Percentiles rank a stretch among this genome's conserved stretches.
phyloP scores from a whole-genome alignment of 2,329 filamentous ascomycete species.

The Penicillium thymicola region DNA sequence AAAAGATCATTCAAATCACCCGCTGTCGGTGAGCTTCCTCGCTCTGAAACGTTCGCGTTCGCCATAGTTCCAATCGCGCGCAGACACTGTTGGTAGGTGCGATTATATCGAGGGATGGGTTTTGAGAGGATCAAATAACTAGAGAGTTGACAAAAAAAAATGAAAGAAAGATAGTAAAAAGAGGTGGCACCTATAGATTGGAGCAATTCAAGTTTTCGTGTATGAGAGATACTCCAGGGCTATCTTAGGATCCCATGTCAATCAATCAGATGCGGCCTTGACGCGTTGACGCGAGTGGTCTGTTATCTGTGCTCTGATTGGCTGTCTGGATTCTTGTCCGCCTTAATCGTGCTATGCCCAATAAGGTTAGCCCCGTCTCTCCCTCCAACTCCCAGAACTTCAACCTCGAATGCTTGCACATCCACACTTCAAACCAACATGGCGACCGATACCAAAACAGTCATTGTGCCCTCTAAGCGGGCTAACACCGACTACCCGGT shows the following conservation, averaged over 20 bases:
- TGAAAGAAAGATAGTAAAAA: not conserved
- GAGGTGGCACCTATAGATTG: not conserved
- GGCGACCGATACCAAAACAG: conserved; percentile 40
- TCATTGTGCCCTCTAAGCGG: conserved; percentile 70
- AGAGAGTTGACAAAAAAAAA: not conserved
- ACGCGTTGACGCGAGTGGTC: conserved; percentile 14
- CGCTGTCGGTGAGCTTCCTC: conserved; percentile 23
- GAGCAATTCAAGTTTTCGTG: not conserved
- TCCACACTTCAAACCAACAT: conserved; percentile 27
- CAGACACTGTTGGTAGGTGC: not conserved
- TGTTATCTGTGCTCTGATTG: conserved; percentile 17
- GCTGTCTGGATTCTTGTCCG: conserved; percentile 9
- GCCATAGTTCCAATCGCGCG: not conserved
- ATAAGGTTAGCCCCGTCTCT: conserved; percentile 22
- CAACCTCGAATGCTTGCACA: conserved; percentile 21
- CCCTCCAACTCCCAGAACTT: conserved; percentile 31
- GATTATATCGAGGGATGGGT: not conserved
- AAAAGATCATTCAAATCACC: conserved; percentile 66
- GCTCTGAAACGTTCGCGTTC: conserved; percentile 7
- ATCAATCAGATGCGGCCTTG: conserved; percentile 15
- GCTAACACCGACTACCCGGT: conserved; percentile 84
- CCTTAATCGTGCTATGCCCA: conserved; percentile 12
- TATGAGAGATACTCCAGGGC: not conserved
- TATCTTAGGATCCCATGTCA: not conserved
- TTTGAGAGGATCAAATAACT: not conserved